Base-by-base conservation (phyloP, 768 basidiomycete species). In the Mycena belliarum region DNA sequence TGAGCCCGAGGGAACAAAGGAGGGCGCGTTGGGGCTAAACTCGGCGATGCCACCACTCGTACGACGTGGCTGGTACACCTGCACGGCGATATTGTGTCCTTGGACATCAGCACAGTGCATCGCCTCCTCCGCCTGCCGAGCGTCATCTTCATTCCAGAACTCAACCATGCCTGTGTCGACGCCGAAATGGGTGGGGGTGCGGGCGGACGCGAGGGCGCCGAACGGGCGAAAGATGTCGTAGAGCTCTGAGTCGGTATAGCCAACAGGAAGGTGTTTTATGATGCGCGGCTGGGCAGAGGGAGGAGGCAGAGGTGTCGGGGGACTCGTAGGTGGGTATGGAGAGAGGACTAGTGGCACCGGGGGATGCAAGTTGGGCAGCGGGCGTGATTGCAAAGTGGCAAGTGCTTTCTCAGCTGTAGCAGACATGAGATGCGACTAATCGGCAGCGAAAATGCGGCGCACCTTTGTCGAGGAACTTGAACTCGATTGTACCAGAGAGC, bases 101-200 rank as follows among this genome's bases (percentile, higher is more conserved):
- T 89, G 88, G 15, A 94, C 76, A 41, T 94, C 91, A 16, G 86
- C 82, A 63, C 89, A 93, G 71, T 93, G 91, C 83, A 94, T 80
- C 3, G 86, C 85, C 38, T 88, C 86, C 66, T 94, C 91, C 0
- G 90, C 92, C 23, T 79, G 75, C 24, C 83, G 81, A 8, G 90
- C 92, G 66, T 94, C 91, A 35, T 90, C 89, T 70, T 94, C 93
- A 54, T 87, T 82, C 89, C 90, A 93, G 70, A 89, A 94, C 70
- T 94, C 90, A 40, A 93, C 80, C 49, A 91, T 81, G 47, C 85
- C 92, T 0, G 85, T 88, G 71, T 91, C 91, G 38, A 83, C 79
- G 21, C 89, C 90, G 67, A 91, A 87, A 42, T 86, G 85, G 15
- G 89, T 85, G 50, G 87, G 88, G 7, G 84, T 82, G 61, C 86